These are phyloP conservation scores for Papiliotrema nemorosa DNA, from an alignment of 1,284 basidiomycete genomes.

Conservation along the genomic window DNA sequence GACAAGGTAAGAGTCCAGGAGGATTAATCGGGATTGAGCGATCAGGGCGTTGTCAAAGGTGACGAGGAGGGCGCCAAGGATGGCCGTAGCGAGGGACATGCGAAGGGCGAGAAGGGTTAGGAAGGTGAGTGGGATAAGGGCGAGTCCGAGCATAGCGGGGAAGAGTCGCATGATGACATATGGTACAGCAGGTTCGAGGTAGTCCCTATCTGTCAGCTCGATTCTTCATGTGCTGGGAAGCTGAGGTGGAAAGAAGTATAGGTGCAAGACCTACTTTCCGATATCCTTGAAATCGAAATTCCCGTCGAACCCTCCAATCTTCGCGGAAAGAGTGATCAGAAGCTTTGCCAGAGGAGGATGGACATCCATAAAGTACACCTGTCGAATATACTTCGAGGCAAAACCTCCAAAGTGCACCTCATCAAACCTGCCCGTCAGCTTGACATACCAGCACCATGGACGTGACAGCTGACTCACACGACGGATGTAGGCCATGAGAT, in stretches of 20 bases:
- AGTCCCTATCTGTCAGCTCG: constrained; percentile 56
- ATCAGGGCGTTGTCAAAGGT: constrained; percentile 95
- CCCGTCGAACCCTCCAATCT: constrained; percentile 86
- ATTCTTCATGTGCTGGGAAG: not conserved
- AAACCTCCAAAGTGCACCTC: constrained; percentile 98
- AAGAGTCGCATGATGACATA: constrained; percentile 95
- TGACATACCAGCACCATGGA: not conserved
- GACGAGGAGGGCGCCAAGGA: constrained; percentile 84
- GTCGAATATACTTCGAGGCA: constrained; percentile 79
- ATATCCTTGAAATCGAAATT: constrained; percentile 97
- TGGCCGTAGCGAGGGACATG: constrained; percentile 81
- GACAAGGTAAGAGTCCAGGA: constrained; percentile 93
- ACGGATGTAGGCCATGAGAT: constrained; percentile 79
- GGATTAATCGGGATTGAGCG: constrained; percentile 93
- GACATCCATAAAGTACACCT: constrained; percentile 95
- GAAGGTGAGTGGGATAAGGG: constrained; percentile 85
- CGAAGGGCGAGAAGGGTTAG: constrained; percentile 89
- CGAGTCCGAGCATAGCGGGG: constrained; percentile 83
- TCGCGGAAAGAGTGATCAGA: constrained; percentile 85
- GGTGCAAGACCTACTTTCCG: constrained; percentile 48
- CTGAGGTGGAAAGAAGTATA: not conserved
- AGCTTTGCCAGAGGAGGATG: constrained; percentile 97
- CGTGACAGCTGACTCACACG: constrained; percentile 62
- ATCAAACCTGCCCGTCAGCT: constrained; percentile 65
- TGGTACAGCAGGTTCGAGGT: constrained; percentile 70